phyloP scores from a whole-genome alignment of 305 asterid genomes.

The Ilex paraguariensis region DNA sequence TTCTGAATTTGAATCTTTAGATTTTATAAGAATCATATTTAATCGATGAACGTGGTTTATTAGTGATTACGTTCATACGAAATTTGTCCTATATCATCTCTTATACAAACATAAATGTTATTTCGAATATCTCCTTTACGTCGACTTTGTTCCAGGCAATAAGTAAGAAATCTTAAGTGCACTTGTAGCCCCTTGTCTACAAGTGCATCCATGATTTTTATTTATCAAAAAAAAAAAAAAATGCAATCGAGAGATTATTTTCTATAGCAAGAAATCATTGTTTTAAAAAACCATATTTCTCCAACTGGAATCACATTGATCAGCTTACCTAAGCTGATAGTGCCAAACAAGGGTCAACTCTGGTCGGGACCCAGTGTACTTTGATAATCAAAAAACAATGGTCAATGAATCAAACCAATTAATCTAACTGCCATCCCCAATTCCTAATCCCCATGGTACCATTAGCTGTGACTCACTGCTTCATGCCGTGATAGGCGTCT shows the following conservation, averaged over 20 bases:
- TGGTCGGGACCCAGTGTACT: constrained; percentile 22
- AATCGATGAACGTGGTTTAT: too few relatives aligned
- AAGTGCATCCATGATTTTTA: too few relatives aligned
- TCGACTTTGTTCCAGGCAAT: too few relatives aligned
- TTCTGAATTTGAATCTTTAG: too few relatives aligned
- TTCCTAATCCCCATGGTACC: constrained; percentile 24
- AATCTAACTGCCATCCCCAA: not conserved
- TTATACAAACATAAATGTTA: too few relatives aligned
- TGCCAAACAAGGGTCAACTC: constrained; percentile 48
- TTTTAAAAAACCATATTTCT: constrained; percentile 2
- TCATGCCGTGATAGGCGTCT: constrained; percentile 40
- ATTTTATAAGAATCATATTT: too few relatives aligned
- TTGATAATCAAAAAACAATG: constrained; percentile 32
- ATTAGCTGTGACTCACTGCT: constrained; percentile 10
- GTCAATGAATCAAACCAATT: constrained; percentile 46
- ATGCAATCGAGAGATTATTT: not conserved
- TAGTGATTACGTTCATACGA: too few relatives aligned
- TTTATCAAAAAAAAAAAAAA: not conserved
- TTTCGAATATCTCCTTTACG: too few relatives aligned
- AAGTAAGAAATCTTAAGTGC: too few relatives aligned
- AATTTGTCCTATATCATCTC: too few relatives aligned
- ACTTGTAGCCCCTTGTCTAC: too few relatives aligned
- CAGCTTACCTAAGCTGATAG: constrained; percentile 31
- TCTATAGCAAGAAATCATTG: constrained; percentile 1
- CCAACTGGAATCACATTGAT: constrained; percentile 23